These are phyloP conservation scores for Euphorbia tirucalli DNA, from an alignment of 345 rosid species.

Conservation along the genomic window DNA sequence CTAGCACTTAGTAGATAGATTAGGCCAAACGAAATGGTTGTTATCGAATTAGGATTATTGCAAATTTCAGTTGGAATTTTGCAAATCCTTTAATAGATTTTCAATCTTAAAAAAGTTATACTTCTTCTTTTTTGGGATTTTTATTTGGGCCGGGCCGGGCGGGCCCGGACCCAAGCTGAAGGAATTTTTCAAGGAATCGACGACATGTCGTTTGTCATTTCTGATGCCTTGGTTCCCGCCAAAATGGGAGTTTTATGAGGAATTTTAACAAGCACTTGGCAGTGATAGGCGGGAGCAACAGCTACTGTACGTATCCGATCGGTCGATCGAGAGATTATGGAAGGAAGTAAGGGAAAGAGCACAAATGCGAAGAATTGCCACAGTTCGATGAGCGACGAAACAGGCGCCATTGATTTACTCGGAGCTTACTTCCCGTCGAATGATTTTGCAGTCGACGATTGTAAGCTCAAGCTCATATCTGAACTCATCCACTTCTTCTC, in stretches of 20 bases:
- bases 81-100: no score
- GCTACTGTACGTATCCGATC: background rate
- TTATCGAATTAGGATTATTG: no score
- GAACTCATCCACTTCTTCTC: slow-evolving; percentile 72
- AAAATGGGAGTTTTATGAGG: slow-evolving; percentile 9
- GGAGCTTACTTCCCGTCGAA: slow-evolving; percentile 57
- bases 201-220: no score
- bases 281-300: background rate
- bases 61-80: no score
- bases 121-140: no score
- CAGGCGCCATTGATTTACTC: slow-evolving; percentile 38
- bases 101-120: no score
- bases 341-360: slow-evolving; percentile 32
- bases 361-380: slow-evolving; percentile 14
- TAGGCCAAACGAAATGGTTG: no score
- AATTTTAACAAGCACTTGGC: slow-evolving; percentile 12
- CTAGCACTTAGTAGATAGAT: no score
- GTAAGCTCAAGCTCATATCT: slow-evolving; percentile 46
- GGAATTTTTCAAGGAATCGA: no score
- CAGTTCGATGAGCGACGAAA: slow-evolving; percentile 21
- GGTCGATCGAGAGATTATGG: slow-evolving; percentile 31
- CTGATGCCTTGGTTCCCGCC: slow-evolving; percentile 10
- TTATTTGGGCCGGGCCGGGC: no score
- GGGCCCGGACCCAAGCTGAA: no score
- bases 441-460: slow-evolving; percentile 53